Conservation (phyloP, 805 yeast genomes). For the Metschnikowia gelsemii region DNA sequence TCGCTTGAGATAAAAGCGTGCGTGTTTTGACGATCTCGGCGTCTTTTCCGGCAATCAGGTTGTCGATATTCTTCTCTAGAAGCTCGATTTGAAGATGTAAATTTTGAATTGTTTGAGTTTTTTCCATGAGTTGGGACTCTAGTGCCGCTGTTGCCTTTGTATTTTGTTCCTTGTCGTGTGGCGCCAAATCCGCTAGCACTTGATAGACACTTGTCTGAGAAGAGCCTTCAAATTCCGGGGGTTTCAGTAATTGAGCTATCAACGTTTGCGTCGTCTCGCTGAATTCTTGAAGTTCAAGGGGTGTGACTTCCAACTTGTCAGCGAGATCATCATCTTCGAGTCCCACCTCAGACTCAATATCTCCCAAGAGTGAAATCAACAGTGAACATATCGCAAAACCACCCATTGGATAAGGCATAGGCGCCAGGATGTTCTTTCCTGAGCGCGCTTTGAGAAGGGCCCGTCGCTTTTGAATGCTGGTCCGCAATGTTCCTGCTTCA, state of each 20-base stretch:
- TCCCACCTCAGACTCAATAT: slow-evolving; percentile 7
- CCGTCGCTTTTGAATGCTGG: neutral
- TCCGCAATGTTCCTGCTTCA: neutral
- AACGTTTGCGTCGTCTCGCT: neutral
- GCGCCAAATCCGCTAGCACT: neutral
- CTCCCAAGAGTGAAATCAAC: neutral
- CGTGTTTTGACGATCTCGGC: slow-evolving; percentile 21
- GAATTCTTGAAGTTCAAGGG: neutral
- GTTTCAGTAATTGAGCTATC: neutral
- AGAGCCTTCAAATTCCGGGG: neutral
- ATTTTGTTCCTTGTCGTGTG: neutral
- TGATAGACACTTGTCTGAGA: slow-evolving; percentile 1
- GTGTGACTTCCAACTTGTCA: neutral
- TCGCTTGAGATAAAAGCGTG: slow-evolving; percentile 10
- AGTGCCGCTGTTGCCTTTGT: slow-evolving; percentile 1
- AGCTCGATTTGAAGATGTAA: slow-evolving; percentile 45
- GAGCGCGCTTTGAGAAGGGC: neutral
- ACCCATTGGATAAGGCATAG: neutral
- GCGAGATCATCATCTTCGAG: slow-evolving; percentile 5
- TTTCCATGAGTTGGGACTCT: slow-evolving; percentile 11
- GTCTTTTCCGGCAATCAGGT: slow-evolving; percentile 31
- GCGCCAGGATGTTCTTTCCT: neutral
- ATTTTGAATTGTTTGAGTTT: slow-evolving; percentile 36
- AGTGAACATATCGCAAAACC: neutral
- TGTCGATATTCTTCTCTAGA: slow-evolving; percentile 43